Conservation (phyloP, 2,329 filamentous ascomycete genomes). For the Lasiodiplodia hormozganensis region DNA sequence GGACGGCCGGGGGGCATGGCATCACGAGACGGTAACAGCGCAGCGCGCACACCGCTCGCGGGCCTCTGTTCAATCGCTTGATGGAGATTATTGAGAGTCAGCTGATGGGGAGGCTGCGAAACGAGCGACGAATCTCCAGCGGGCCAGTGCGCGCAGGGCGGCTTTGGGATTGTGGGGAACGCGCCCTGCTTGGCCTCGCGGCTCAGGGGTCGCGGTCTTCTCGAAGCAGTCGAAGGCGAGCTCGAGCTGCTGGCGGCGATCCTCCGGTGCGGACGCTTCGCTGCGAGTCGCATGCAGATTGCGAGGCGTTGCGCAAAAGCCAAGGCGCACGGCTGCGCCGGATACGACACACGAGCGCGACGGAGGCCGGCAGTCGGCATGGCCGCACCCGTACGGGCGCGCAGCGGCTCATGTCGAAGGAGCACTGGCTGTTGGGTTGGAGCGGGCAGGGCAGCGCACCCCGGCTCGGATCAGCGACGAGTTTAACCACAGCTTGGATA, state of each 20-base stretch:
- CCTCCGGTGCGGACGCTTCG: constrained; percentile 11
- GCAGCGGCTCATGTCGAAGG: neutral
- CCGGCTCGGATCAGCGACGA: constrained; percentile 12
- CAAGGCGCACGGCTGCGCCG: constrained; percentile 18
- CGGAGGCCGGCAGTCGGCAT: constrained; percentile 15
- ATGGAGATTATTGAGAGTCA: constrained; percentile 25
- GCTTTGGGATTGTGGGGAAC: constrained; percentile 21
- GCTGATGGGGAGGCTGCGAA: constrained; percentile 8
- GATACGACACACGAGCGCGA: constrained; percentile 23
- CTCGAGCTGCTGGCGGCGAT: constrained; percentile 11
- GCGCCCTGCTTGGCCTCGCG: constrained; percentile 18
- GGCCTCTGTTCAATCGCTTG: constrained; percentile 5
- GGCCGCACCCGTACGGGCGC: neutral
- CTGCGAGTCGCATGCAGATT: constrained; percentile 23
- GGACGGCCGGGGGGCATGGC: neutral
- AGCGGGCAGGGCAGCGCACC: constrained; percentile 1
- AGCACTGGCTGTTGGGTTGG: constrained; percentile 1
- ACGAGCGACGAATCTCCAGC: neutral
- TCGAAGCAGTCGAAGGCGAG: constrained; percentile 23
- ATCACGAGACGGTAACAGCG: constrained; percentile 27
- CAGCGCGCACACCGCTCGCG: constrained; percentile 24
- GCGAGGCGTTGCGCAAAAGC: constrained; percentile 20
- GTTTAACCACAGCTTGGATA: neutral
- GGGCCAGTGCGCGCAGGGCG: constrained; percentile 11
- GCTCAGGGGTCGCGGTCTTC: constrained; percentile 23